Conservation (phyloP, 73 alveolate genomes). For the Breviolum minutum region DNA sequence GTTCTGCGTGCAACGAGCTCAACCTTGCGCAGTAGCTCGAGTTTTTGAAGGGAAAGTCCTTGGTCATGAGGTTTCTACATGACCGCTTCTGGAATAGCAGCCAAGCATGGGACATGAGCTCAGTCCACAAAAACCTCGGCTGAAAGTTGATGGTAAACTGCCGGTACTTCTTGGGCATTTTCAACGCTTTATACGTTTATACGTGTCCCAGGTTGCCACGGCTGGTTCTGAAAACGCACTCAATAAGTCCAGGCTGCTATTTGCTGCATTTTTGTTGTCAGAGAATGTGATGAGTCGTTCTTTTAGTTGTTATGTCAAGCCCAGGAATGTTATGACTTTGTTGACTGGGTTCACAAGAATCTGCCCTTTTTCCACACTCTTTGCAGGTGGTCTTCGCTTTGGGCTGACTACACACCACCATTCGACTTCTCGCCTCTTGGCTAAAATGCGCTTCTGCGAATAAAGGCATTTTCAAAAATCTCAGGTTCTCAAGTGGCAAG, state of each 20-base stretch:
- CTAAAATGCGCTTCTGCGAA: no score
- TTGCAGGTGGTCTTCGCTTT: constrained; percentile 38
- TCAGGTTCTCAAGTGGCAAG: no score
- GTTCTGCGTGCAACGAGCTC: constrained; percentile 26
- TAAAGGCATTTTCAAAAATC: no score
- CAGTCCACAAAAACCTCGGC: neutral
- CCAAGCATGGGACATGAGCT: constrained; percentile 67
- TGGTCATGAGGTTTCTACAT: constrained; percentile 15
- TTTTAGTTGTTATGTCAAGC: no score
- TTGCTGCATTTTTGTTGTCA: no score
- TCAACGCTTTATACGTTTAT: no score
- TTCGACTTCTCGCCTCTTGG: constrained; percentile 59
- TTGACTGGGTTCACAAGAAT: neutral
- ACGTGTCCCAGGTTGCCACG: neutral
- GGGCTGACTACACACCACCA: constrained; percentile 47
- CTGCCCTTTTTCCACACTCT: no score
- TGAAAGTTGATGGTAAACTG: no score
- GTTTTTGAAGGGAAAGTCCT: neutral
- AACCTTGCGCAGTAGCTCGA: neutral
- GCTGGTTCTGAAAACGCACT: neutral
- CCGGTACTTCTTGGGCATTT: no score
- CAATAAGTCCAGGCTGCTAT: neutral
- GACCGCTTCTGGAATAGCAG: constrained; percentile 66
- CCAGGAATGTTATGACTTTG: no score
- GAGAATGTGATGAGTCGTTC: no score